phyloP scores from a whole-genome alignment of 208 protist species.

The Trypanosomatidae sp. region DNA sequence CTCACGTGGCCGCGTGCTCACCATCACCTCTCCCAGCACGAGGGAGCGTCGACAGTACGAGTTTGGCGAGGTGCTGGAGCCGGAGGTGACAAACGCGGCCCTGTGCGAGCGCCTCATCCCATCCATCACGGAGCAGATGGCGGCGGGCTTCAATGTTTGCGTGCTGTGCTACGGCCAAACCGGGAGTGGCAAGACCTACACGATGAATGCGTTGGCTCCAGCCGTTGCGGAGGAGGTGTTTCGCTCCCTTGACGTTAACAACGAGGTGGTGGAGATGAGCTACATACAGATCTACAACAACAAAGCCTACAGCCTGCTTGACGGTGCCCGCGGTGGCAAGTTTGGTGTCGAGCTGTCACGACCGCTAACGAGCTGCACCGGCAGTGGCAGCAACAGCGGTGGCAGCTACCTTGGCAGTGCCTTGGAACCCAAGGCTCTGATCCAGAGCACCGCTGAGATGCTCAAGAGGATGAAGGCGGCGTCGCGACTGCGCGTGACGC shows the following conservation, averaged over 20 bases:
- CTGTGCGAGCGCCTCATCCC: conserved; percentile 59
- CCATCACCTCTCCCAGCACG: conserved; percentile 9
- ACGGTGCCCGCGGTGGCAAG: conserved; percentile 7
- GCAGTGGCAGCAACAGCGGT: conserved; percentile 6
- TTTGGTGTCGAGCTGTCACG: conserved; percentile 26
- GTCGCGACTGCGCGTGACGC: conserved; percentile 41
- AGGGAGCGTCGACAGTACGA: conserved; percentile 41
- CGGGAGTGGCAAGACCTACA: conserved; percentile 91
- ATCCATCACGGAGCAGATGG: conserved; percentile 56
- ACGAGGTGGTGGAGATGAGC: conserved; percentile 72
- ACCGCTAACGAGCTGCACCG: conserved; percentile 5
- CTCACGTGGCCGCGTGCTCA: conserved; percentile 14
- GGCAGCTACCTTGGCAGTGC: not conserved
- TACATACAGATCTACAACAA: conserved; percentile 83
- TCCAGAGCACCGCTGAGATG: conserved; percentile 38
- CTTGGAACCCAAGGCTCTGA: conserved; percentile 48
- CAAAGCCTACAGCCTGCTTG: conserved; percentile 68
- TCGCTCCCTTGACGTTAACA: conserved; percentile 31
- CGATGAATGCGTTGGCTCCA: conserved; percentile 71
- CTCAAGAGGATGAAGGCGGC: conserved; percentile 28
- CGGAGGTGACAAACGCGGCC: conserved; percentile 42
- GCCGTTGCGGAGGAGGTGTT: conserved; percentile 51
- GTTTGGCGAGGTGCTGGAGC: conserved; percentile 60
- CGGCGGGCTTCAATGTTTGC: conserved; percentile 52
- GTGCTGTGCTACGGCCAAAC: conserved; percentile 91